These are phyloP conservation scores for Hansenula lynferdii DNA, from an alignment of 1,139 yeast genomes.

Conservation along the genomic window DNA sequence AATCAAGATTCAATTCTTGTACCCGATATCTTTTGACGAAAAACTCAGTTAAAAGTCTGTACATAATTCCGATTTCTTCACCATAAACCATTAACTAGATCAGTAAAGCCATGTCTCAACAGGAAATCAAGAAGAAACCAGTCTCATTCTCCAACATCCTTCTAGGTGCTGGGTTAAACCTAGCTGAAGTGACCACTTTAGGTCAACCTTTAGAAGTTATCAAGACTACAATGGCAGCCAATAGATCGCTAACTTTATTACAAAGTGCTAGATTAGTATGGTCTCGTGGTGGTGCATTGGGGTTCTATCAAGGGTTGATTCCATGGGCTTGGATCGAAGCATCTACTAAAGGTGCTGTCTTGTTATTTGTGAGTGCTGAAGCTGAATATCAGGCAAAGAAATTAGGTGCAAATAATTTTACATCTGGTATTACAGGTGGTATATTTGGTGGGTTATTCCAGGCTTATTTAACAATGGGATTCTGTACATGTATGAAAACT, in stretches of 20 bases:
- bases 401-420: conserved; percentile 65
- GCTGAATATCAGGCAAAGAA: conserved; percentile 72
- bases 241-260: conserved; percentile 63
- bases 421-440: conserved; percentile 94
- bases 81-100: too few species aligned
- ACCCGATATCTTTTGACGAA: too few species aligned
- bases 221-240: conserved; percentile 98
- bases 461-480: conserved; percentile 94
- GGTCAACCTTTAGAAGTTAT: conserved; percentile 97
- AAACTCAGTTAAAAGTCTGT: too few species aligned
- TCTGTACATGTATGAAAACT: conserved; percentile 97
- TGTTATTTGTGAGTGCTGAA: conserved; percentile 88
- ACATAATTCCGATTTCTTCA: too few species aligned
- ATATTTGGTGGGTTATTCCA: conserved; percentile 89
- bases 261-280: conserved; percentile 75
- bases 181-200: conserved; percentile 89
- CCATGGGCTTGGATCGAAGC: conserved; percentile 99
- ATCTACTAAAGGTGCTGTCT: conserved; percentile 98
- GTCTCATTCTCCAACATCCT: conserved; percentile 84
- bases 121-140: conserved; percentile 70
- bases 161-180: conserved; percentile 88
- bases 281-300: conserved; percentile 88
- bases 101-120: neutral
- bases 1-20: too few species aligned
- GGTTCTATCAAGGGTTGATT: conserved; percentile 94